These are phyloP conservation scores for Termitomyces sp. DNA, from an alignment of 768 basidiomycete species.

Conservation along the genomic window DNA sequence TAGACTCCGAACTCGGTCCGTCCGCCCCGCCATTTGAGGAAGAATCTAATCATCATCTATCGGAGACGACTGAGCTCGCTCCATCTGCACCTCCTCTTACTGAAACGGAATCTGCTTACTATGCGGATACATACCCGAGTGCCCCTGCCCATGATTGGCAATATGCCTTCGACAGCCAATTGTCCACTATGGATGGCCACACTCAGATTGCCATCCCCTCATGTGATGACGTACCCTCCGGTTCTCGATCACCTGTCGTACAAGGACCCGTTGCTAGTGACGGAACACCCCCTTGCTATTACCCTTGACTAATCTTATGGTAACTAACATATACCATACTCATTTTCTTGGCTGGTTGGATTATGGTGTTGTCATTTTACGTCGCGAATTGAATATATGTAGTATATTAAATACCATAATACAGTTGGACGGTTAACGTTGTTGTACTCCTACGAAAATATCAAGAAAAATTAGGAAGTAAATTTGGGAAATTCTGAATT, in stretches of 20 bases:
- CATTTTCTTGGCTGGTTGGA: constrained; percentile 8
- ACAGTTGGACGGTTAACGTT: neutral
- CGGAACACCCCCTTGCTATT: constrained; percentile 17
- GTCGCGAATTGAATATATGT: neutral
- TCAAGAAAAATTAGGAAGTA: neutral
- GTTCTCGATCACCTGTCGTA: constrained; percentile 4
- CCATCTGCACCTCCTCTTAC: constrained; percentile 41
- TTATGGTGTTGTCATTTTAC: constrained; percentile 6
- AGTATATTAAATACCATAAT: constrained; percentile 5
- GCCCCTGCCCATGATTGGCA: constrained; percentile 10
- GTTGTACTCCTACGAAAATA: neutral
- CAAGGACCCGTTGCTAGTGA: constrained; percentile 18
- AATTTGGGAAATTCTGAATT: neutral
- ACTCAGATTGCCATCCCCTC: constrained; percentile 3
- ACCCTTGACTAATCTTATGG: constrained; percentile 10
- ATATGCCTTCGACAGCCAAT: neutral
- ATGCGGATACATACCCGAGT: constrained; percentile 8
- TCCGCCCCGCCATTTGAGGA: constrained; percentile 46
- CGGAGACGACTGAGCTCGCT: constrained; percentile 22
- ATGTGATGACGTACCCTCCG: neutral
- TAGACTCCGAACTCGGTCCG: constrained; percentile 32
- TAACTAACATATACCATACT: constrained; percentile 2
- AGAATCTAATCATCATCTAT: constrained; percentile 29
- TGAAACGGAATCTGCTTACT: constrained; percentile 9
- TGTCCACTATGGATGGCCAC: neutral